These are phyloP conservation scores for Teunomyces barrocoloradensis DNA, from an alignment of 805 yeast species.

Conservation along the genomic window DNA sequence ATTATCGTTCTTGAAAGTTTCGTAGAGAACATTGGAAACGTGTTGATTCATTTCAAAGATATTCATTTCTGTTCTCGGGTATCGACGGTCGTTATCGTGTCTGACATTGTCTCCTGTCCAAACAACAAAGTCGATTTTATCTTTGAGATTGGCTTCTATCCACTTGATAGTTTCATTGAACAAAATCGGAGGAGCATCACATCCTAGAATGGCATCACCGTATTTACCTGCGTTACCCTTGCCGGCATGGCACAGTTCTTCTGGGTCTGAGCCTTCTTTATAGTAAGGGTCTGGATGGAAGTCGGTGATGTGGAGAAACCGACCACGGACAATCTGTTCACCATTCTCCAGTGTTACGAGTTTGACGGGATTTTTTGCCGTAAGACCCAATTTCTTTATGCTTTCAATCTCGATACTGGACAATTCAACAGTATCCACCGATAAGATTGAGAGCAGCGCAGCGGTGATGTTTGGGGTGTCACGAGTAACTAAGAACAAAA, in stretches of 20 bases:
- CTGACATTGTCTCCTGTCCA: slow-evolving; percentile 92
- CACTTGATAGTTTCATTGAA: slow-evolving; percentile 65
- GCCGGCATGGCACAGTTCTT: slow-evolving; percentile 57
- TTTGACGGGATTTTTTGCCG: slow-evolving; percentile 29
- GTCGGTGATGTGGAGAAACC: slow-evolving; percentile 84
- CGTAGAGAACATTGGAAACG: slow-evolving; percentile 52
- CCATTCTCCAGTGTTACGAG: slow-evolving; percentile 22
- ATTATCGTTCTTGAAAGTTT: slow-evolving; percentile 46
- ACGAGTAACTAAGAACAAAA: not conserved
- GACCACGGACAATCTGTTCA: slow-evolving; percentile 53
- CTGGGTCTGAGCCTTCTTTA: slow-evolving; percentile 46
- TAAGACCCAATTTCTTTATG: slow-evolving; percentile 27
- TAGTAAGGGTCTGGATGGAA: slow-evolving; percentile 80
- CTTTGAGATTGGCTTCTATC: slow-evolving; percentile 61
- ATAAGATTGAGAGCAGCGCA: not conserved
- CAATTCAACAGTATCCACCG: not conserved
- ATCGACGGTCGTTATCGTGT: slow-evolving; percentile 74
- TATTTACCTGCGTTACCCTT: slow-evolving; percentile 57
- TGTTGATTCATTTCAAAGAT: slow-evolving; percentile 67
- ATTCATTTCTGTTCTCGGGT: slow-evolving; percentile 70
- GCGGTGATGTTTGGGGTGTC: not conserved
- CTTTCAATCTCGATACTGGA: slow-evolving; percentile 3
- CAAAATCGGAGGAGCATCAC: slow-evolving; percentile 69
- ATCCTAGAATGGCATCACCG: slow-evolving; percentile 75
- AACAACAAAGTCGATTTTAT: slow-evolving; percentile 77